Conservation (phyloP, 305 asterid species). For the Stenogyne calaminthoides region DNA sequence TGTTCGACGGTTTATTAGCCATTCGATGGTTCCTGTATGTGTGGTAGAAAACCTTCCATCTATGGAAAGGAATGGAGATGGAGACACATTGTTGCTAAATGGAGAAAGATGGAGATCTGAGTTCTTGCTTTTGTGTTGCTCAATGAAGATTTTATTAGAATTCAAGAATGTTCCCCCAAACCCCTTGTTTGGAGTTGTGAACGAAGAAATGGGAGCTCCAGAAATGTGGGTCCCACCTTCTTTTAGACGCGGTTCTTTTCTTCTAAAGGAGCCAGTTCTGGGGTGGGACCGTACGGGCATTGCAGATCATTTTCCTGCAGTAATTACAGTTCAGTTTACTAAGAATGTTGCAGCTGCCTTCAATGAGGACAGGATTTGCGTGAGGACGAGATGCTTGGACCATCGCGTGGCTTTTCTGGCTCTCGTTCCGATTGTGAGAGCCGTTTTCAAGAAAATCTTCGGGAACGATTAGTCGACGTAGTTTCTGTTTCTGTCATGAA, state of each 20-base stretch:
- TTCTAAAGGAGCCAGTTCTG: background rate
- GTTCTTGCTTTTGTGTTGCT: slow-evolving; percentile 63
- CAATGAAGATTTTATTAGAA: slow-evolving; percentile 65
- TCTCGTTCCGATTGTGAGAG: slow-evolving; percentile 37
- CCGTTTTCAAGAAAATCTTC: slow-evolving; percentile 36
- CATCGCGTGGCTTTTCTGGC: slow-evolving; percentile 49
- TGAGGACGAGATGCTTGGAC: slow-evolving; percentile 55
- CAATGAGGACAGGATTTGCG: slow-evolving; percentile 38
- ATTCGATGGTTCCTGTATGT: slow-evolving; percentile 46
- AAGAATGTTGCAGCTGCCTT: slow-evolving; percentile 36
- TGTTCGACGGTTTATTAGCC: slow-evolving; percentile 53
- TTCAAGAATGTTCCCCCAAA: background rate
- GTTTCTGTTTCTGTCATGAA: slow-evolving; percentile 20
- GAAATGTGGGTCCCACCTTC: slow-evolving; percentile 24
- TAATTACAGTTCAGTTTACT: background rate
- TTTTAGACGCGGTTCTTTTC: slow-evolving; percentile 21
- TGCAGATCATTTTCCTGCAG: slow-evolving; percentile 17
- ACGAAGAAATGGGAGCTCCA: slow-evolving; percentile 17
- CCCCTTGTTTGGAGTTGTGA: slow-evolving; percentile 25
- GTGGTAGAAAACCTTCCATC: slow-evolving; percentile 56
- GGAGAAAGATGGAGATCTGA: slow-evolving; percentile 61
- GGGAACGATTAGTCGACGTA: slow-evolving; percentile 18
- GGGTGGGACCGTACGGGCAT: slow-evolving; percentile 44
- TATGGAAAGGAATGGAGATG: slow-evolving; percentile 25
- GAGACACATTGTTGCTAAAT: slow-evolving; percentile 24